These are phyloP conservation scores for Russula lepida DNA, from an alignment of 768 basidiomycete species.

Conservation along the genomic window DNA sequence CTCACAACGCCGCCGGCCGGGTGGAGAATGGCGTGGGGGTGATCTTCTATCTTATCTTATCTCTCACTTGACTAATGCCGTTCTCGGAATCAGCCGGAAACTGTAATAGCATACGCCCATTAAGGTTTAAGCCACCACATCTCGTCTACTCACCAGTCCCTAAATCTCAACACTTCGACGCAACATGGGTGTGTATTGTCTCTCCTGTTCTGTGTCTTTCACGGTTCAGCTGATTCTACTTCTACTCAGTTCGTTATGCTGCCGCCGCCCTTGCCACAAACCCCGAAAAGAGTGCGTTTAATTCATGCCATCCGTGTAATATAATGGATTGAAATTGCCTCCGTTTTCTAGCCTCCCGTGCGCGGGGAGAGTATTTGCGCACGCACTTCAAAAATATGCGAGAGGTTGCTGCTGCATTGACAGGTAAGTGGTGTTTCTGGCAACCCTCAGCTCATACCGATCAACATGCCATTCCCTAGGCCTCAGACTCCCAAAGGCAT, in stretches of 20 bases:
- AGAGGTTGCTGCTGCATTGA: slow-evolving; percentile 91
- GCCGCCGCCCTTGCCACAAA: slow-evolving; percentile 78
- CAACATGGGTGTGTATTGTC: slow-evolving; percentile 32
- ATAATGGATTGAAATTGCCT: slow-evolving; percentile 10
- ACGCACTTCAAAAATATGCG: slow-evolving; percentile 99
- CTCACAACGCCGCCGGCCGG: not conserved
- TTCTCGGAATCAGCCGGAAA: not conserved
- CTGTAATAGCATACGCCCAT: not conserved
- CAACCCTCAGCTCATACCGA: not conserved
- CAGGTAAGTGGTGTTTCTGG: slow-evolving; percentile 44
- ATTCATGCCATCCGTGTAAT: slow-evolving; percentile 1
- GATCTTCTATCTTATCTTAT: slow-evolving; percentile 15
- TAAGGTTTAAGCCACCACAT: slow-evolving; percentile 20
- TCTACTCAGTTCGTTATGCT: slow-evolving; percentile 78
- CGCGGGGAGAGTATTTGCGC: slow-evolving; percentile 94
- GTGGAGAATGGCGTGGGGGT: not conserved
- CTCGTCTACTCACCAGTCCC: not conserved
- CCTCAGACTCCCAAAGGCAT: slow-evolving; percentile 89
- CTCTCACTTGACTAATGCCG: not conserved
- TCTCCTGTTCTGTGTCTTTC: not conserved
- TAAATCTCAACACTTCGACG: slow-evolving; percentile 31
- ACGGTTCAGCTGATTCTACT: slow-evolving; percentile 18
- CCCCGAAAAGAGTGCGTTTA: slow-evolving; percentile 85
- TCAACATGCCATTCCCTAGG: slow-evolving; percentile 40
- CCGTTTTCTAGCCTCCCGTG: slow-evolving; percentile 60